Base-by-base conservation (phyloP, 1,139 yeast species). In the Zygotorulaspora mrakii region DNA sequence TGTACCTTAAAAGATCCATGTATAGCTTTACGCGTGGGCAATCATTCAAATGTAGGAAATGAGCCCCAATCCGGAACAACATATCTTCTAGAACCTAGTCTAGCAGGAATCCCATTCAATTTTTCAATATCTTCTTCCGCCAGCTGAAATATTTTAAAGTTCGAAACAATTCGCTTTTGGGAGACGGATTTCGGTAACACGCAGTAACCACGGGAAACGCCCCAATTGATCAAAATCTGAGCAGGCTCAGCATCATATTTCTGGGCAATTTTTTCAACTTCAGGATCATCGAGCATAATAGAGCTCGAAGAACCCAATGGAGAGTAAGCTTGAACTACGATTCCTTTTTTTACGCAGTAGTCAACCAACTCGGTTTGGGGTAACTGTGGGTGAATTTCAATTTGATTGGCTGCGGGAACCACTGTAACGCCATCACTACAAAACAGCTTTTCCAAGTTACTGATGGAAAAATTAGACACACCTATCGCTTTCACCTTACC, bases 261-360 rank as follows among this genome's bases (percentile, higher is more conserved):
- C 41, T 73, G 66, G 35, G 89, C 86, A 45, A 85, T 61, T 18
- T 67, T 60, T 13, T 58, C 48, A 17, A 85, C 65, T 2, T 66
- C 63, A 30, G 68, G 67, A 52, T 82, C 74, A 33, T 68, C 64
- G 52, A 81, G 68, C 31, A 82, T 61, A 11, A 88, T 85, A 14
- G 87, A 79, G 42, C 76, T 76, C 14, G 74, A 67, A 27, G 85
- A 75, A 12, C 91, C 94, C 53, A 86, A 73, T 44, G 95, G 95
- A 26, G 87, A 80, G 63, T 82, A 86, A 27, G 91, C 89, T 61
- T 84, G 84, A 39, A 80, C 60, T 17, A 74, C 59, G 48, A 86
- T 82, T 14, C 71, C 73, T 47, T 83, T 67, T 14, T 67, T 56
- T 46, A 72, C 67, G 59, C 77, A 70, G 59, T 62, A 82, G 23